A percentile compares a stretch with the other conserved stretches of the same genome.
Evolutionary conservation across 106 monocot species (phyloP).

Genomic region (Dioscorea zingiberensis): DNA sequence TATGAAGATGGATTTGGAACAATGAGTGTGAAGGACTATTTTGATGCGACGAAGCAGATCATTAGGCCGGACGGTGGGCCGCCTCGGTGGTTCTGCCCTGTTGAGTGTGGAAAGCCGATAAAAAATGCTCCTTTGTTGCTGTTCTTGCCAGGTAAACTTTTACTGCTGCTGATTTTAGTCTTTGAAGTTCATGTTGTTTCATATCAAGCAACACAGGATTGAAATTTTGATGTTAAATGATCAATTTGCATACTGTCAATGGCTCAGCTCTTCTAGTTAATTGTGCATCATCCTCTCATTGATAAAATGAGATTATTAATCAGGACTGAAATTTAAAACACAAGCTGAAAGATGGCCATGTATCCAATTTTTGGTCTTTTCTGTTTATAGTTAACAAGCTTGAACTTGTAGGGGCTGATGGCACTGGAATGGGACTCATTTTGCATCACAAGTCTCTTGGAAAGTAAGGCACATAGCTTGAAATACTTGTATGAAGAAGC

Average conservation of each 20-base stretch:
- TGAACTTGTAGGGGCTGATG: conserved; percentile 49
- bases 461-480: conserved; percentile 36
- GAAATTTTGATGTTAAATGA: background rate
- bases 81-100: conserved; percentile 89
- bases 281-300: too few relatives aligned
- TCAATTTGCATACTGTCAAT: too few relatives aligned
- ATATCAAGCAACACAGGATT: background rate
- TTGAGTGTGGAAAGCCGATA: conserved; percentile 58
- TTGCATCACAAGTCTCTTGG: conserved; percentile 81
- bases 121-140: conserved; percentile 59
- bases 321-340: too few relatives aligned
- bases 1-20: conserved; percentile 78
- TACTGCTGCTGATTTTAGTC: too few relatives aligned
- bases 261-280: too few relatives aligned
- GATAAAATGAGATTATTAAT: too few relatives aligned
- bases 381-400: too few relatives aligned
- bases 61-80: conserved; percentile 49
- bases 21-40: conserved; percentile 62
- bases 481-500: too few relatives aligned
- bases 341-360: too few relatives aligned
- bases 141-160: conserved; percentile 66
- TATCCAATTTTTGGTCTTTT: too few relatives aligned
- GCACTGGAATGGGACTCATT: conserved; percentile 69
- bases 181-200: too few relatives aligned
- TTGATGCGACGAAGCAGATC: conserved; percentile 41